A percentile compares a stretch with the other conserved stretches of the same genome.
These are phyloP conservation scores for Thielaviopsis populi DNA, from an alignment of 2,329 filamentous ascomycete species.

Conservation along the genomic window DNA sequence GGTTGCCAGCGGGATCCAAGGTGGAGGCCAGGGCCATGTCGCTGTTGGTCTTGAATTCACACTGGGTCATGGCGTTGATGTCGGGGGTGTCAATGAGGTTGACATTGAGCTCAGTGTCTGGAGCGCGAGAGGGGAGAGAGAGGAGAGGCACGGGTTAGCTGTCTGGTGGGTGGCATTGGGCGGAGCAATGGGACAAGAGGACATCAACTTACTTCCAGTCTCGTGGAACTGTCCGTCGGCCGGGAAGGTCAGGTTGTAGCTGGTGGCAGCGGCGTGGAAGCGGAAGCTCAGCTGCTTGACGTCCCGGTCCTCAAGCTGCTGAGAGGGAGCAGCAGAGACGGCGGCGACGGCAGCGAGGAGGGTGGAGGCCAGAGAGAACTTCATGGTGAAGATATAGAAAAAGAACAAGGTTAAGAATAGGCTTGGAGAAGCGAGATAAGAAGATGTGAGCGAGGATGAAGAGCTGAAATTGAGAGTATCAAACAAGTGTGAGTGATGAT, in stretches of 20 bases:
- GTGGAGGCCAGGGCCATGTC: conserved; percentile 20
- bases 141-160: background rate
- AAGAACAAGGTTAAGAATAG: background rate
- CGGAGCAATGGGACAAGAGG: background rate
- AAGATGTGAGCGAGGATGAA: background rate
- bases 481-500: background rate
- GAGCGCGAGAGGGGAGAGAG: too few species aligned
- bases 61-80: conserved; percentile 30
- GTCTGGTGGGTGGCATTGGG: background rate
- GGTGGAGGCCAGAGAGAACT: conserved; percentile 14
- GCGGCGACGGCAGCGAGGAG: conserved; percentile 10
- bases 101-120: conserved; percentile 28
- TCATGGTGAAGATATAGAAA: conserved; percentile 10
- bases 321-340: conserved; percentile 11
- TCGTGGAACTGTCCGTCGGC: conserved; percentile 27
- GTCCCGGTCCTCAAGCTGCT: conserved; percentile 18
- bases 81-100: conserved; percentile 29
- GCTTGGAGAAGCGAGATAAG: background rate
- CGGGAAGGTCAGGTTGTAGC: conserved; percentile 29
- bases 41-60: conserved; percentile 29
- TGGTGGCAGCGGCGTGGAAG: conserved; percentile 30
- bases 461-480: background rate
- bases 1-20: conserved; percentile 23
- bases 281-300: conserved; percentile 29
- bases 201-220: conserved; percentile 26